Conservation (phyloP, 257 asterid genomes). For the Rauvolfia tetraphylla region DNA sequence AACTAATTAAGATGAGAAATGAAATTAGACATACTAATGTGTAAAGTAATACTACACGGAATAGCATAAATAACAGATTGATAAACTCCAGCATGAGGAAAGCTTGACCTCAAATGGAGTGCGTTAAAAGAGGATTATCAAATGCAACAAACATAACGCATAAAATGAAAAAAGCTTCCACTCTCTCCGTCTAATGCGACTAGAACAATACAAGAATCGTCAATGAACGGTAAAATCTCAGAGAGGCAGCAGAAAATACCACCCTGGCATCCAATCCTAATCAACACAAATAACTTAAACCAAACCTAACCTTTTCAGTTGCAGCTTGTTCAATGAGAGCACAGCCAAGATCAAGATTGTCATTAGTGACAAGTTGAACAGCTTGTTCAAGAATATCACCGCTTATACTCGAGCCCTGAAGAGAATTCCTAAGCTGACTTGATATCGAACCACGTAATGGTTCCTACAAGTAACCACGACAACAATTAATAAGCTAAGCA, state of each 20-base stretch:
- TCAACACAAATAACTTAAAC: background rate
- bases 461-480: slow-evolving; percentile 45
- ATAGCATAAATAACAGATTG: background rate
- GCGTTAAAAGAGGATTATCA: background rate
- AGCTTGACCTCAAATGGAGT: background rate
- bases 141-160: background rate
- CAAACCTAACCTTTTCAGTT: slow-evolving; percentile 70
- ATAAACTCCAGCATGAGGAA: background rate
- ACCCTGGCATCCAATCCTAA: background rate
- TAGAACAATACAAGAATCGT: background rate
- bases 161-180: background rate
- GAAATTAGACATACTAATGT: background rate
- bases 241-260: background rate
- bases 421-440: slow-evolving; percentile 72
- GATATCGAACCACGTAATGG: slow-evolving; percentile 86
- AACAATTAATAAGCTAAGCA: background rate
- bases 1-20: background rate
- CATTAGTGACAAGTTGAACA: slow-evolving; percentile 81
- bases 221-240: background rate
- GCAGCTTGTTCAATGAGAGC: slow-evolving; percentile 98
- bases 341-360: slow-evolving; percentile 98
- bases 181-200: background rate
- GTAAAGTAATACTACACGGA: background rate
- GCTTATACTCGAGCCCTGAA: slow-evolving; percentile 56
- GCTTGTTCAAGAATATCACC: slow-evolving; percentile 79